Evolutionary conservation across 352 stramenopile species (phyloP).

Genomic region (Globisporangium sylvaticum): DNA sequence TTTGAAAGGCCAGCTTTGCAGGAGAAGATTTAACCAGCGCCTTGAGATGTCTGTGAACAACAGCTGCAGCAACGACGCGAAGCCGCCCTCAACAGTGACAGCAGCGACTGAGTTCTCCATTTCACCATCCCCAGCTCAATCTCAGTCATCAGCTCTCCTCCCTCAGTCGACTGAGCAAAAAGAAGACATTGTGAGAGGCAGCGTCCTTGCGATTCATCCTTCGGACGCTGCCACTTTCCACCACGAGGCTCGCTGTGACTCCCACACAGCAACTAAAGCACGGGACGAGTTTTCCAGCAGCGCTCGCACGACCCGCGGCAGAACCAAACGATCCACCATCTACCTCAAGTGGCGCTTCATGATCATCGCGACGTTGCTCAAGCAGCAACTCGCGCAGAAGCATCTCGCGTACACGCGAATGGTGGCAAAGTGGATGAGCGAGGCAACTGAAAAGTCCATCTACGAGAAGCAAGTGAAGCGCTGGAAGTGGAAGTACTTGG

Average conservation of each 20-base stretch:
- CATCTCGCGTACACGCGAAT: constrained; percentile 20
- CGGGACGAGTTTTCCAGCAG: not conserved
- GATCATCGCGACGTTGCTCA: not conserved
- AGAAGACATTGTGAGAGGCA: not conserved
- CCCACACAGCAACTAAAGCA: not conserved
- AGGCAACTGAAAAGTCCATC: not conserved
- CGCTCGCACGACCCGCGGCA: not conserved
- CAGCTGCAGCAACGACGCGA: not conserved
- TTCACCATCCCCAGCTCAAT: not conserved
- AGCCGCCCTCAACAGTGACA: too few relatives aligned
- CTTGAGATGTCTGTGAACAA: not conserved
- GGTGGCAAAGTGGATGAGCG: constrained; percentile 4
- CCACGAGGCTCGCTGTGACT: not conserved
- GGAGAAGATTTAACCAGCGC: not conserved
- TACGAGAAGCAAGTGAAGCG: constrained; percentile 13
- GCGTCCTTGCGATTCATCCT: not conserved
- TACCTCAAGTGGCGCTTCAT: constrained; percentile 14
- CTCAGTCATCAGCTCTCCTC: not conserved
- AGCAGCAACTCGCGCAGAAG: constrained; percentile 16
- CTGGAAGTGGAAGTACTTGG: constrained; percentile 35
- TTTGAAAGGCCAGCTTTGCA: not conserved
- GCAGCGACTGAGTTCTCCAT: not conserved
- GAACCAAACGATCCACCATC: not conserved
- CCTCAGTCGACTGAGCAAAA: not conserved
- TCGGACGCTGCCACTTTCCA: not conserved